Evolutionary conservation across 2,329 filamentous ascomycete species (phyloP).

Genomic region (Neurospora sp.): DNA sequence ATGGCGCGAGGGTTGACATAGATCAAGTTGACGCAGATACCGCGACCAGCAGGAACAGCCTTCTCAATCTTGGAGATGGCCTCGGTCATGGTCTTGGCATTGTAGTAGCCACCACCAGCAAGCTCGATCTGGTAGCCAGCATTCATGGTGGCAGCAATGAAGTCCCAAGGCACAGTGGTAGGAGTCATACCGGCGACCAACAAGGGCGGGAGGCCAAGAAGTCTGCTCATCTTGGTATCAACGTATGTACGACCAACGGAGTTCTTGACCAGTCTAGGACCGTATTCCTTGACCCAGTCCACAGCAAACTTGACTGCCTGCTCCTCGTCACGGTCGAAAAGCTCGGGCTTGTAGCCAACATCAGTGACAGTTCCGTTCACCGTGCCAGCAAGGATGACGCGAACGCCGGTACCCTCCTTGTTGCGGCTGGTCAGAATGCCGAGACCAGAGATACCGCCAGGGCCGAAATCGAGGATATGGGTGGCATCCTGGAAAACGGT

Average conservation of each 20-base stretch:
- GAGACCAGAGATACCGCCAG: constrained; percentile 91
- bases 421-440: constrained; percentile 96
- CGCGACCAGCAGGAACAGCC: constrained; percentile 72
- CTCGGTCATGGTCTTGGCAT: constrained; percentile 70
- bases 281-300: constrained; percentile 96
- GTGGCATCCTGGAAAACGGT: constrained; percentile 86
- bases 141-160: constrained; percentile 86
- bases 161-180: constrained; percentile 80
- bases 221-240: constrained; percentile 89
- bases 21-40: constrained; percentile 83
- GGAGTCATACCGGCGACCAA: constrained; percentile 95
- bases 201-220: constrained; percentile 75
- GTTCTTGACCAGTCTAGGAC: constrained; percentile 83
- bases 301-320: constrained; percentile 90
- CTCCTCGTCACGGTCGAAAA: constrained; percentile 93
- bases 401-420: constrained; percentile 96
- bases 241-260: constrained; percentile 84
- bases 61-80: constrained; percentile 79
- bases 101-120: constrained; percentile 83
- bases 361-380: constrained; percentile 83
- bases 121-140: constrained; percentile 92
- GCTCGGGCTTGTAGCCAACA: constrained; percentile 94
- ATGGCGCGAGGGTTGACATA: constrained; percentile 86
- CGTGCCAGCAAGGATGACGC: constrained; percentile 89
- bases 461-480: constrained; percentile 93